Evolutionary conservation across 2,329 filamentous ascomycete genomes (phyloP).

Genomic region (Colletotrichum kahawae): DNA sequence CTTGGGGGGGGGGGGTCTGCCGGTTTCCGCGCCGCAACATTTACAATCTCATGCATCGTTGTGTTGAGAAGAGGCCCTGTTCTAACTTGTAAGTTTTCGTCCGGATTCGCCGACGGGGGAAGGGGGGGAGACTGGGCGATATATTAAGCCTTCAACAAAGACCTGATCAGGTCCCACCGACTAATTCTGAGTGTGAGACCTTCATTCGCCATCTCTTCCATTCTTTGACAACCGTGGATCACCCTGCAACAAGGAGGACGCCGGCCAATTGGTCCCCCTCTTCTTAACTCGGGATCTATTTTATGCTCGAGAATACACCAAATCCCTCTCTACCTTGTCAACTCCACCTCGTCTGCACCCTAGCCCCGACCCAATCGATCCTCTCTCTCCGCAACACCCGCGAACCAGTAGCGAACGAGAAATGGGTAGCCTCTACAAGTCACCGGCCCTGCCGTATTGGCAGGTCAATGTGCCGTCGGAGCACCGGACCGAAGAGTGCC

Average conservation of each 20-base stretch:
- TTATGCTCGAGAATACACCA: neutral
- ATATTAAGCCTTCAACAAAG: neutral
- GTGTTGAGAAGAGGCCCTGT: neutral
- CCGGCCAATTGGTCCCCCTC: neutral
- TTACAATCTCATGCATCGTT: neutral
- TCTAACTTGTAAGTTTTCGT: neutral
- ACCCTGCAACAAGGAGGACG: neutral
- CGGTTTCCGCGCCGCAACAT: neutral
- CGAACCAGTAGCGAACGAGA: neutral
- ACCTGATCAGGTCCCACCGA: neutral
- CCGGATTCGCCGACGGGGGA: neutral
- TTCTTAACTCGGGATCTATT: neutral
- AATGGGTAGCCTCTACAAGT: slow-evolving; percentile 10
- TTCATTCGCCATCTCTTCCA: neutral
- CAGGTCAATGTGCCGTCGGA: slow-evolving; percentile 75
- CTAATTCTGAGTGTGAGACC: neutral
- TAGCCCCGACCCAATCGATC: neutral
- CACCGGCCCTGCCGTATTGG: slow-evolving; percentile 69
- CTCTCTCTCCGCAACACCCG: neutral
- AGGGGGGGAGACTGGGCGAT: neutral
- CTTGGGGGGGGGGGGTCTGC: neutral
- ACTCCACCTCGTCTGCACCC: neutral
- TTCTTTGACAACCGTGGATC: neutral
- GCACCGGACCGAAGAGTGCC: slow-evolving; percentile 70
- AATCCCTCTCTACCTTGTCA: neutral